Conservation (phyloP, 257 asterid genomes). For the Nicotiana benthamiana region DNA sequence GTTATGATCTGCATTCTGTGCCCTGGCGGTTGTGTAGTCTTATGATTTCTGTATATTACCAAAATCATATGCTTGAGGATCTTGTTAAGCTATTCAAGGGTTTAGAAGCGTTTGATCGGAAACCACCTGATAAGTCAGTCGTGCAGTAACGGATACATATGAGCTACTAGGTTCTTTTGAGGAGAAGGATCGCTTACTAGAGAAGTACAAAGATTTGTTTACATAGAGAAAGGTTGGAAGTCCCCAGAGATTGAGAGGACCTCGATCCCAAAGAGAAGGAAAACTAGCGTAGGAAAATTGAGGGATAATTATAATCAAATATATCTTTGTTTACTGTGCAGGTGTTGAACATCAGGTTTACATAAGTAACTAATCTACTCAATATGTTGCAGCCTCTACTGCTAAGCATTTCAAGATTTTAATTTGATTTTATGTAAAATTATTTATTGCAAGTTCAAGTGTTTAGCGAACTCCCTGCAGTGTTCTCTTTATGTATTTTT, state of each 20-base stretch:
- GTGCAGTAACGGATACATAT: conserved; percentile 74
- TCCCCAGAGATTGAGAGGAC: conserved; percentile 24
- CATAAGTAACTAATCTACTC: neutral
- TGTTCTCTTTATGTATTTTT: neutral
- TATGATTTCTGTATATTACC: conserved; percentile 69
- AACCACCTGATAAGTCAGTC: conserved; percentile 66
- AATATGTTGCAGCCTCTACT: neutral
- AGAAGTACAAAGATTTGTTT: conserved; percentile 63
- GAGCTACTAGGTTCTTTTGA: conserved; percentile 53
- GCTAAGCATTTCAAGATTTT: neutral
- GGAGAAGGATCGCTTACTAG: conserved; percentile 59
- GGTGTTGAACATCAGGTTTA: neutral
- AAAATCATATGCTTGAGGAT: conserved; percentile 65
- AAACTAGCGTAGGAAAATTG: conserved; percentile 6
- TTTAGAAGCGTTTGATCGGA: conserved; percentile 70
- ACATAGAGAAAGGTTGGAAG: conserved; percentile 17
- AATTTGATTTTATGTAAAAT: neutral
- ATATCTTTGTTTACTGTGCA: neutral
- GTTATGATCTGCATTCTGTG: conserved; percentile 59
- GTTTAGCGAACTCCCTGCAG: neutral
- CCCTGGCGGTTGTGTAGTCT: conserved; percentile 71
- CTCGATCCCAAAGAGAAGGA: conserved; percentile 20
- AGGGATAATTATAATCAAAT: neutral
- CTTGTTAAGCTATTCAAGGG: conserved; percentile 74
- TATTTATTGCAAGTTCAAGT: neutral